Conservation (phyloP, 495 filamentous ascomycete species). For the Clohesyomyces aquaticus region DNA sequence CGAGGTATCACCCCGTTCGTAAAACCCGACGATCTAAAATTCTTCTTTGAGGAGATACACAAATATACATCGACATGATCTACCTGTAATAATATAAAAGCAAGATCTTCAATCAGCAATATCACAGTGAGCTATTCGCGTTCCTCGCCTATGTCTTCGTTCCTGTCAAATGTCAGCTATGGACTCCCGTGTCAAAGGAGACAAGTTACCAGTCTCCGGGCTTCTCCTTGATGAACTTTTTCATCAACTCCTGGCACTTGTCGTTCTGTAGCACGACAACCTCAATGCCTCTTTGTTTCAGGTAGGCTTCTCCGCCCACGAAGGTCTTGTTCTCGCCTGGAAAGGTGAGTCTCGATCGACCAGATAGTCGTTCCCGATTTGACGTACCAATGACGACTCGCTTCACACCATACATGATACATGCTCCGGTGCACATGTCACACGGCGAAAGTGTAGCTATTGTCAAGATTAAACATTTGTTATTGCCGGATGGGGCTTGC, state of each 20-base stretch:
- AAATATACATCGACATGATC: conserved; percentile 43
- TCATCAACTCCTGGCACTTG: conserved; percentile 75
- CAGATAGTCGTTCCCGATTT: neutral
- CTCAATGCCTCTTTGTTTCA: conserved; percentile 72
- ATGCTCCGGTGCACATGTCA: conserved; percentile 87
- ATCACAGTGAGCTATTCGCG: no score
- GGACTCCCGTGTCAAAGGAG: neutral
- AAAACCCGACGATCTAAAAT: conserved; percentile 85
- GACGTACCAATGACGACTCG: conserved; percentile 67
- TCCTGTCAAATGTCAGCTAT: conserved; percentile 21
- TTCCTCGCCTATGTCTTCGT: conserved; percentile 42
- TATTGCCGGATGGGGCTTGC: no score
- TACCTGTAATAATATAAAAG: conserved; percentile 14
- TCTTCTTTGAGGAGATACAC: conserved; percentile 93
- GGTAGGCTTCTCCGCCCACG: conserved; percentile 74
- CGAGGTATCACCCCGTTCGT: conserved; percentile 89
- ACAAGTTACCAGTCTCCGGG: conserved; percentile 68
- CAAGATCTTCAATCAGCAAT: no score
- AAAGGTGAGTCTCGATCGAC: neutral
- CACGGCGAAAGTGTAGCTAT: conserved; percentile 85
- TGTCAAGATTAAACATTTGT: no score
- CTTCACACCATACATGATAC: conserved; percentile 76
- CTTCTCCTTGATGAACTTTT: conserved; percentile 73
- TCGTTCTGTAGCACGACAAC: conserved; percentile 71
- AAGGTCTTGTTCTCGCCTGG: conserved; percentile 79